These are phyloP conservation scores for Begonia loranthoides DNA, from an alignment of 306 rosid species.

Conservation along the genomic window DNA sequence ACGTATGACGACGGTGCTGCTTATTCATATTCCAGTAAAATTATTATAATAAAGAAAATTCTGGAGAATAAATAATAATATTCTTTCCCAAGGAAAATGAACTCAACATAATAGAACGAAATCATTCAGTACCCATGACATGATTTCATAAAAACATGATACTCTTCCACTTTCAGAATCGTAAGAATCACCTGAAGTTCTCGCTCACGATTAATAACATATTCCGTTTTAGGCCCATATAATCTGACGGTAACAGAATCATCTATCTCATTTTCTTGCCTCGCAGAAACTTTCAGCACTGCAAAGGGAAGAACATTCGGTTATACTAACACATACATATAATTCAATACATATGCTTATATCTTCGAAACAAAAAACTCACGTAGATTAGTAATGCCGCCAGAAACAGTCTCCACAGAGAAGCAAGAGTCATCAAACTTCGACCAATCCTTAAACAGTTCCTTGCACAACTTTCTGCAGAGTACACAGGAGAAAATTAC, in stretches of 20 bases:
- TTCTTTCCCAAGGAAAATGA: background rate
- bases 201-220: constrained; percentile 65
- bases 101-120: background rate
- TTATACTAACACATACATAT: too few relatives aligned
- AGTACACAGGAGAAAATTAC: background rate
- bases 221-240: constrained; percentile 86
- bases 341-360: too few relatives aligned
- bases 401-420: constrained; percentile 60
- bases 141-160: background rate
- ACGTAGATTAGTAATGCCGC: constrained; percentile 93
- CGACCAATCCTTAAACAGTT: constrained; percentile 70
- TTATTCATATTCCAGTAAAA: too few relatives aligned
- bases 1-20: too few relatives aligned
- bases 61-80: too few relatives aligned
- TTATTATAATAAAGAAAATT: too few relatives aligned
- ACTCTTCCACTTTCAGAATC: constrained; percentile 3
- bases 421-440: constrained; percentile 52
- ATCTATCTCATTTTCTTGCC: constrained; percentile 33
- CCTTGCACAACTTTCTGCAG: constrained; percentile 67
- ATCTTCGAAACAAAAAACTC: constrained; percentile 16
- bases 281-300: constrained; percentile 71
- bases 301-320: constrained; percentile 4
- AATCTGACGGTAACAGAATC: constrained; percentile 48
- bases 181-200: constrained; percentile 66
- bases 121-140: too few relatives aligned